phyloP scores from a whole-genome alignment of 1,139 yeast species.

The Lipomyces yarrowii region DNA sequence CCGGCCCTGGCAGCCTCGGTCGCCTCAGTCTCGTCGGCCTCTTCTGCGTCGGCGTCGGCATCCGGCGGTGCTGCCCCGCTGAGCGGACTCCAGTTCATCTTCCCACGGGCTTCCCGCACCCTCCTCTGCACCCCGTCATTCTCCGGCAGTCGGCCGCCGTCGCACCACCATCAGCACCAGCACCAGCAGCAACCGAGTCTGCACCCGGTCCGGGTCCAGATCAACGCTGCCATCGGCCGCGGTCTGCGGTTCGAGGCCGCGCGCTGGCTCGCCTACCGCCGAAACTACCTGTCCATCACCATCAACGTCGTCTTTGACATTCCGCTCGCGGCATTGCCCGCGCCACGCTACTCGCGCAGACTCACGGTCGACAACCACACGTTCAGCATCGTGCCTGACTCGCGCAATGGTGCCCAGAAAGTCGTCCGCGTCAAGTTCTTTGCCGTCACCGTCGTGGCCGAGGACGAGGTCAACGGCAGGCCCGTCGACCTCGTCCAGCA shows the following conservation, averaged over 20 bases:
- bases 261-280: conserved; percentile 30
- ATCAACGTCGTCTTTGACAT: conserved; percentile 19
- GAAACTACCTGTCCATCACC: conserved; percentile 24
- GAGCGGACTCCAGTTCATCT: conserved; percentile 9
- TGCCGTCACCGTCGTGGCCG: conserved; percentile 23
- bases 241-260: conserved; percentile 23
- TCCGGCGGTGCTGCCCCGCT: not conserved
- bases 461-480: conserved; percentile 19
- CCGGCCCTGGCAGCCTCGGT: not conserved
- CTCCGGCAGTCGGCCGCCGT: not conserved
- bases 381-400: conserved; percentile 11
- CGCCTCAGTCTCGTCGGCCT: too few species aligned
- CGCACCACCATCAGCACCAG: too few species aligned
- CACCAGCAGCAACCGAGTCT: not conserved
- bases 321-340: conserved; percentile 9
- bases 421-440: conserved; percentile 17
- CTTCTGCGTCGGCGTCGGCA: not conserved
- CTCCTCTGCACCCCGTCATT: conserved; percentile 12
- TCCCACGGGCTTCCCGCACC: conserved; percentile 11
- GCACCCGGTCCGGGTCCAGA: conserved; percentile 9
- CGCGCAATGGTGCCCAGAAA: conserved; percentile 12
- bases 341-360: not conserved
- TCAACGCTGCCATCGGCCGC: conserved; percentile 21
- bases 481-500: conserved; percentile 27
- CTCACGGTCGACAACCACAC: conserved; percentile 7